Evolutionary conservation across 176 grass and related monocot genomes (phyloP), one percentile per base, ranked within the genome.

Genomic region (Rhynchospora breviuscula): DNA sequence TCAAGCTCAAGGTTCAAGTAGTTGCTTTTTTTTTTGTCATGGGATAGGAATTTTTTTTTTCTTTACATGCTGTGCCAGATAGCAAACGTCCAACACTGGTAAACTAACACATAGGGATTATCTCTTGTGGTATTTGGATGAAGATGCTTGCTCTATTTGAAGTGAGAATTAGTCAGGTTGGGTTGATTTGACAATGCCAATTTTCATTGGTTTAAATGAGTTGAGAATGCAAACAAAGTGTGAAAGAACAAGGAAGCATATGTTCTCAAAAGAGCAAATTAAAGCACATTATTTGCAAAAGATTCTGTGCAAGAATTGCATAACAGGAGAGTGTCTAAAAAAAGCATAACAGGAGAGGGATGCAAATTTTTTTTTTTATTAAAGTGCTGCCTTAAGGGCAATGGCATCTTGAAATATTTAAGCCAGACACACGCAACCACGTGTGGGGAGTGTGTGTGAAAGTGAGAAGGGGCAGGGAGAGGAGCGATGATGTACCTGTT

Each of bases 1-100:
- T 66, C 87, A 51, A 87, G 66, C 74, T 85, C 92, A 87, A 97
- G 87, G 91, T 97, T 85, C 89, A 68, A 63, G 47, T 84, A 84
- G 62, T 68, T 68, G 2, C 23, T 8, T 54, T 76, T 53, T 76
- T 54, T 17, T 76, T 53, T 76, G 72, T 12, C 49, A 76, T 22
- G 5, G 22, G 22, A n/a, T 51, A 23, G 43, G 70, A 25, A n/a
- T n/a, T 21, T 75, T 46, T 75, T 25, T n/a, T 54, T 31, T 33
- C 11, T 66, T 66, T 68, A 68, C 11, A 6, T 68, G 66, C 66
- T 18, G 33, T 68, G 43, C 33, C 66, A 68, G 35, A 14, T 68
- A 48, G 8, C 5, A 54, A 76, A 48, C 23, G 53, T 76, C 72
- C 48, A 54, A 8, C 72, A 29, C 6, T 17, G 72, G 48, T 54